These are phyloP conservation scores for Arabidopsis lyrata DNA, from an alignment of 441 rosid genomes.

Conservation along the genomic window DNA sequence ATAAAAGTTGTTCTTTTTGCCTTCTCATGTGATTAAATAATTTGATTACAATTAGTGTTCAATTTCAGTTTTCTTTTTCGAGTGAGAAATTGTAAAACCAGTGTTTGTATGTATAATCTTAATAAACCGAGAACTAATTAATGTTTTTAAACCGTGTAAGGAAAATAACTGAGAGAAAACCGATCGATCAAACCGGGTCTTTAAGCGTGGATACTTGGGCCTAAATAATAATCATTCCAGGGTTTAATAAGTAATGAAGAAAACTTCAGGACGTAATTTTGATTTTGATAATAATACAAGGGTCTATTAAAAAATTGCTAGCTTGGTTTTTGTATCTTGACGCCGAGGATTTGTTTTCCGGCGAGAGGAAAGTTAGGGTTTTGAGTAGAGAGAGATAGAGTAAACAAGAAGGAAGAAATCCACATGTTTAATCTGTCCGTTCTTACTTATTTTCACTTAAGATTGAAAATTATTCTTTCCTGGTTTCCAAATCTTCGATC, in stretches of 20 bases:
- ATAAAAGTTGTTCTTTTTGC: background rate
- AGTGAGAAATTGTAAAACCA: constrained; percentile 26
- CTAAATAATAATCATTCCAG: background rate
- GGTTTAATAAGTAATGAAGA: background rate
- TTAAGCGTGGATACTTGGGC: background rate
- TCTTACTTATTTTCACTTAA: constrained; percentile 6
- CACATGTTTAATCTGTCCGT: constrained; percentile 18
- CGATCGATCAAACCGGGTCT: constrained; percentile 1
- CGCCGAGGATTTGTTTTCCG: constrained; percentile 37
- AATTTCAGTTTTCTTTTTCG: background rate
- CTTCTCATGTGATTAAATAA: constrained; percentile 40
- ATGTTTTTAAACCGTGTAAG: background rate
- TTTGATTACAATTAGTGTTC: constrained; percentile 23
- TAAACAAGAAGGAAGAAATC: constrained; percentile 15
- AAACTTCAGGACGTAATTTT: background rate
- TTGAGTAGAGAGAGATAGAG: constrained; percentile 13
- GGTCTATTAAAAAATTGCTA: background rate
- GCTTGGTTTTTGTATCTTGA: background rate
- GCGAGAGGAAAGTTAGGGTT: constrained; percentile 29
- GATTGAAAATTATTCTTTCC: background rate
- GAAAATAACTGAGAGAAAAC: background rate
- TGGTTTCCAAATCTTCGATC: background rate
- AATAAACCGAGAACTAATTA: background rate
- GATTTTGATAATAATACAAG: constrained; percentile 18
- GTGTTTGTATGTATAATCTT: constrained; percentile 11